These are phyloP conservation scores for Plicaturopsis crispa DNA, from an alignment of 768 basidiomycete genomes.

Conservation along the genomic window DNA sequence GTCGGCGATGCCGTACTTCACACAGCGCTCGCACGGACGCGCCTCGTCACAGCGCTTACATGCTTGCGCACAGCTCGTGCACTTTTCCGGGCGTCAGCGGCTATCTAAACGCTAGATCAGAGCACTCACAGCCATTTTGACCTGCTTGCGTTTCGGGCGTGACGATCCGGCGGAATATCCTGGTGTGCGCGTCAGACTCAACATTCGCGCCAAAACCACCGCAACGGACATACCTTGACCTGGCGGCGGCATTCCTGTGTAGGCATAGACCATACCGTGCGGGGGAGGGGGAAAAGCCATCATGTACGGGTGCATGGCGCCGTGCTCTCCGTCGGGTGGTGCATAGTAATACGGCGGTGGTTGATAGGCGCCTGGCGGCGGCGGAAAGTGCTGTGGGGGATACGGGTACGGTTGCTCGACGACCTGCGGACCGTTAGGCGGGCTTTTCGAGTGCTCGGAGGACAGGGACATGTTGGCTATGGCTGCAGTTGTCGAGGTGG, in stretches of 20 bases:
- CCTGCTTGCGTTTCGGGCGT: constrained; percentile 72
- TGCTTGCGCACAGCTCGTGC: constrained; percentile 84
- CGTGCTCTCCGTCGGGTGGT: neutral
- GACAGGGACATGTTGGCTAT: too few species aligned
- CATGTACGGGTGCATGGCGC: neutral
- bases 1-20: constrained; percentile 83
- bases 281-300: neutral
- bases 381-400: too few species aligned
- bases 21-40: constrained; percentile 87
- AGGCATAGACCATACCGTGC: neutral
- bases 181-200: neutral
- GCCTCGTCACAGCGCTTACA: constrained; percentile 92
- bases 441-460: too few species aligned
- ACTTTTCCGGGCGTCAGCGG: constrained; percentile 17
- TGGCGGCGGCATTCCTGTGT: neutral
- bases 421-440: too few species aligned
- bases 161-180: neutral
- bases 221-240: neutral
- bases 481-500: too few species aligned
- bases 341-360: neutral
- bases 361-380: neutral
- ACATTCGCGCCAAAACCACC: neutral
- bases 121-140: constrained; percentile 60
- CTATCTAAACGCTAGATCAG: neutral
- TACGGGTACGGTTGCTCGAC: too few species aligned